Conservation (phyloP, 2,329 filamentous ascomycete genomes). For the Nigrospora osmanthi region DNA sequence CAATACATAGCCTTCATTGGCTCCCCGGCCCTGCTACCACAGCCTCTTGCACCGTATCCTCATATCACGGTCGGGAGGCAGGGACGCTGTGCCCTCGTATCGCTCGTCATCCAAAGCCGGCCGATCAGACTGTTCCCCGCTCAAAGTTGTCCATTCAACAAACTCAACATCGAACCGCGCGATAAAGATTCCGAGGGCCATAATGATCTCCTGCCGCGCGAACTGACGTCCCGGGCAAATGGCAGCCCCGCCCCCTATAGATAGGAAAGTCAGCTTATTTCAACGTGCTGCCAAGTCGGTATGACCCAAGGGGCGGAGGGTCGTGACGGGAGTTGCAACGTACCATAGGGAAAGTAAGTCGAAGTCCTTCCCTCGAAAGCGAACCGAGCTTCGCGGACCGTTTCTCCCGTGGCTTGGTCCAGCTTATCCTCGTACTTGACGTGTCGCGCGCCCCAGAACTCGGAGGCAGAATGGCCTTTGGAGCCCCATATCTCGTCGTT, state of each 20-base stretch:
- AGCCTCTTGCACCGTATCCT: conserved; percentile 3
- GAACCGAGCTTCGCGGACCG: background rate
- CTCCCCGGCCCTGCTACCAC: background rate
- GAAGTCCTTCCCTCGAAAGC: too few species aligned
- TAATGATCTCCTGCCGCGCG: conserved; percentile 29
- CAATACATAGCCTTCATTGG: too few species aligned
- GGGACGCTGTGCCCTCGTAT: conserved; percentile 1
- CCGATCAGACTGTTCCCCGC: conserved; percentile 3
- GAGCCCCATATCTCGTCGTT: conserved; percentile 10
- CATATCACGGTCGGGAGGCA: conserved; percentile 7
- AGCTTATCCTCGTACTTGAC: background rate
- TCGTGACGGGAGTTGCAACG: too few species aligned
- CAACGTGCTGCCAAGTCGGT: too few species aligned
- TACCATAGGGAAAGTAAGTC: background rate
- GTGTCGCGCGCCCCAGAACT: conserved; percentile 13
- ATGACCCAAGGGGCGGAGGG: too few species aligned
- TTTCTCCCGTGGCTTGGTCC: background rate
- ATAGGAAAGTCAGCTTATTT: too few species aligned
- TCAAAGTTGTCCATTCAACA: conserved; percentile 5
- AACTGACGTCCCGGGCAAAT: conserved; percentile 30
- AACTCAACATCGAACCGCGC: conserved; percentile 22
- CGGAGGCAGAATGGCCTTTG: conserved; percentile 9
- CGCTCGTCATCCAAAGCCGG: conserved; percentile 1
- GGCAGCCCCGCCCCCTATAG: conserved; percentile 21
- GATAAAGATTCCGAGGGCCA: conserved; percentile 21